Evolutionary conservation across 495 filamentous ascomycete genomes (phyloP), one percentile per base, ranked within the genome.

Genomic region (Rhizodiscina lignyota): DNA sequence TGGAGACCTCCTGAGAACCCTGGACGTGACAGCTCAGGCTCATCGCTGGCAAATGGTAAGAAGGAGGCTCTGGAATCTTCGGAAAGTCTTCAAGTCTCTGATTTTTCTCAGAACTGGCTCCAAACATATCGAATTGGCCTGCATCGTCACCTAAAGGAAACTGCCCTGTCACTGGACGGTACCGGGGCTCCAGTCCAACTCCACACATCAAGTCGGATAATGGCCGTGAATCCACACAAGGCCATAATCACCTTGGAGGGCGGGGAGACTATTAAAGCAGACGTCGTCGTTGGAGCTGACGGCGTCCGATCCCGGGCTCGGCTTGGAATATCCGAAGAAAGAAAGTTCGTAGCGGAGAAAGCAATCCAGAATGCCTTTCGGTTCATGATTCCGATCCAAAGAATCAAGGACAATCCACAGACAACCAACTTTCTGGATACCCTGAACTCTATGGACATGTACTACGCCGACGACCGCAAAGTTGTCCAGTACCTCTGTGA

Each of bases 401-500:
- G 50, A 6, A 61, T 62, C 1, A 45, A 55, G 3, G 55, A 54
- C 18, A 66, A 74, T 38, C 57, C 67, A 0, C 51, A 56, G 12
- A 67, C 65, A 0, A 53, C 47, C 10, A 51, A 54, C 0, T 46
- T 66, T 13, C 58, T 57, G 4, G 31, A 59, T 20, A 43, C 55
- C 11, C 37, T 47, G 12, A 61, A 64, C 10, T 46, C 65, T 0
- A 47, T 74, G 11, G 38, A 42, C 21, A 64, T 77, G 39, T 72
- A 63, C 56, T 64, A 62, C 28, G 61, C 40, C 0, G 31, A 45
- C 0, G 69, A 77, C 30, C 54, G 63, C 13, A 52, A 70, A 0
- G 54, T 77, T 3, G 62, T 77, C 34, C 64, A 74, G 41, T 79
- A 78, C 36, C 70, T 72, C 0, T 70, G 62, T 35, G 51, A 59